A percentile compares a stretch with the other conserved stretches of the same genome.
phyloP scores from a whole-genome alignment of 73 alveolate species.

The Halteria grandinella region DNA sequence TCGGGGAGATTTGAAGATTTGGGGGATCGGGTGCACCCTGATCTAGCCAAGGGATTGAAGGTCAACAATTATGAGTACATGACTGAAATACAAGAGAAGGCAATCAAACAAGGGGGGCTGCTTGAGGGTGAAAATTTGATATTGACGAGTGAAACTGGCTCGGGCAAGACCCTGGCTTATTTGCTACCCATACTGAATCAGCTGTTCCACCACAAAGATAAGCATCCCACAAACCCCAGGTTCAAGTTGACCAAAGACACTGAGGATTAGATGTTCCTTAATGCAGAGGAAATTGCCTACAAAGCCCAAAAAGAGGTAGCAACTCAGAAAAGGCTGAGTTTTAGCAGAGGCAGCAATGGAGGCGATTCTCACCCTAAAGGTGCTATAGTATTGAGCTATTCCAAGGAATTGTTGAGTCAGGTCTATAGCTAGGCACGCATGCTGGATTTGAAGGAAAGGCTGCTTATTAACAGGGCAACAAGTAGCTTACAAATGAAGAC shows the following conservation, averaged over 20 bases:
- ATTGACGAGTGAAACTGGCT: constrained; percentile 55
- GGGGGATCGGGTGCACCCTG: constrained; percentile 62
- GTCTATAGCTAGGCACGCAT: constrained; percentile 42
- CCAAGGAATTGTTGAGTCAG: constrained; percentile 57
- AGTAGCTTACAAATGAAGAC: constrained; percentile 59
- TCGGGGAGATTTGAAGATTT: constrained; percentile 34
- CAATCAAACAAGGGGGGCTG: neutral
- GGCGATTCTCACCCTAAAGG: constrained; percentile 54
- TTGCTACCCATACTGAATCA: constrained; percentile 56
- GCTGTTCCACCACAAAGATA: constrained; percentile 34
- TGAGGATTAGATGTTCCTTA: constrained; percentile 42
- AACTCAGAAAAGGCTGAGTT: constrained; percentile 18
- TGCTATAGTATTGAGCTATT: constrained; percentile 48
- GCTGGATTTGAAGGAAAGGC: constrained; percentile 40
- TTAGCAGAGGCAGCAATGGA: constrained; percentile 7
- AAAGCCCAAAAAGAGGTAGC: neutral
- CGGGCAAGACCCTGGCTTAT: constrained; percentile 64
- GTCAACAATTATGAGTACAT: constrained; percentile 23
- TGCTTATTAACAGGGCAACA: constrained; percentile 46
- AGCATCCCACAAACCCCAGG: neutral
- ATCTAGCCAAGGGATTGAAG: constrained; percentile 17
- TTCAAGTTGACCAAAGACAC: constrained; percentile 20
- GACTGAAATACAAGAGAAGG: constrained; percentile 32
- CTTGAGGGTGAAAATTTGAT: constrained; percentile 46
- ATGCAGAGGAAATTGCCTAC: constrained; percentile 58